Evolutionary conservation across 495 filamentous ascomycete species (phyloP).

Genomic region (Podospora anserina): DNA sequence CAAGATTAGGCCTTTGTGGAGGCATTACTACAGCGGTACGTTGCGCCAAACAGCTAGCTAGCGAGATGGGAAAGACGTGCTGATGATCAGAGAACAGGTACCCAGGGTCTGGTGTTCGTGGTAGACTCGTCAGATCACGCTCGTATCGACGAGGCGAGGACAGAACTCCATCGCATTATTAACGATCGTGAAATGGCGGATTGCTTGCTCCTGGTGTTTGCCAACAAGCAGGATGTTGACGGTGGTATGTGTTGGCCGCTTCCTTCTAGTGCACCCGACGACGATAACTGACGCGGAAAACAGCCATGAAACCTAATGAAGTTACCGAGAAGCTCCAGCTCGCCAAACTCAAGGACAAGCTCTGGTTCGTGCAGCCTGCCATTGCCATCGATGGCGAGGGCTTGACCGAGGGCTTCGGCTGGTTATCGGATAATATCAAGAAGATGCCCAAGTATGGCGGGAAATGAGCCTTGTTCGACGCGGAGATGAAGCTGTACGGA

Average conservation of each 20-base stretch:
- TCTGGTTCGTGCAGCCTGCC: conserved; percentile 95
- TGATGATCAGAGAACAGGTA: conserved; percentile 52
- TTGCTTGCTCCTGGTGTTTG: conserved; percentile 87
- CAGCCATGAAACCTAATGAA: conserved; percentile 83
- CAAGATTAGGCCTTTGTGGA: conserved; percentile 97
- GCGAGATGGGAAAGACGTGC: background rate
- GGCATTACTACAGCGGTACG: conserved; percentile 96
- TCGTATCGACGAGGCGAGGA: conserved; percentile 84
- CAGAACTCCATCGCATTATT: conserved; percentile 91
- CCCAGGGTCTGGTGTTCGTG: conserved; percentile 96
- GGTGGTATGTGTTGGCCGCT: conserved; percentile 59
- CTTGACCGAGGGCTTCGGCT: conserved; percentile 87
- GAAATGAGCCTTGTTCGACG: conserved; percentile 35
- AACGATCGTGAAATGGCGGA: conserved; percentile 99
- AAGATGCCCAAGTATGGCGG: conserved; percentile 55
- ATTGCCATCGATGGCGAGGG: conserved; percentile 92
- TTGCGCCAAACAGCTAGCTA: conserved; percentile 1
- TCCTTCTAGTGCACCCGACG: no score
- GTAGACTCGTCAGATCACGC: conserved; percentile 86
- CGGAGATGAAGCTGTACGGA: background rate
- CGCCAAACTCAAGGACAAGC: conserved; percentile 80
- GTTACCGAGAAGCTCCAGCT: conserved; percentile 83
- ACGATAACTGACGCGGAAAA: background rate
- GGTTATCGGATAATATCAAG: conserved; percentile 94
- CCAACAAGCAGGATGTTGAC: conserved; percentile 93